Evolutionary conservation across 2,329 filamentous ascomycete genomes (phyloP), one percentile per base, ranked within the genome.

Genomic region (Colletotrichum kahawae): DNA sequence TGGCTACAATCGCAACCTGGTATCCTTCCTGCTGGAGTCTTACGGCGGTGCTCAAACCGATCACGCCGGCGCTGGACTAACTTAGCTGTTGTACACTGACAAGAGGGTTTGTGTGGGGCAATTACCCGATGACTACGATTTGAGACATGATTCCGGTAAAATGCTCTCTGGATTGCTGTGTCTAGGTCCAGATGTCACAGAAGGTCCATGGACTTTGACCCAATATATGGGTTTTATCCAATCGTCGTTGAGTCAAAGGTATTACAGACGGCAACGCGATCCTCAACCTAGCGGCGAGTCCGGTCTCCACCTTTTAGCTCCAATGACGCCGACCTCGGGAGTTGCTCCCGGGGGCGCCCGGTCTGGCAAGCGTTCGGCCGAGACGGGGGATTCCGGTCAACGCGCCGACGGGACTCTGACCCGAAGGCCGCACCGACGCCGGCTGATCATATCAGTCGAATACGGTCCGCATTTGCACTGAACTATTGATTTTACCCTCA

Each of bases 21-120:
- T 85, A 81, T 31, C 83, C 83, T 18, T 83, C 80, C 51, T 82
- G 78, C 57, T 88, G 88, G 62, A 89, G 83, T 34, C 84, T 84
- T 21, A 90, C 79, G 60, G 89, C 89, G 56, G 83, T 82, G 75
- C 86, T 87, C 21, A 91, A 83, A 70, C 89, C 90, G 56, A 87
- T 88, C 43, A 91, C 85, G 24, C 90, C 90, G 77, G 89, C 89
- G 64, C 90, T 91, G 57, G 13, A 51, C 24, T 7, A 24, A 66
- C 27, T 74, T 43, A 70, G 73, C 60, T 31, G 16, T 51, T 14
- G 24, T n/a, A n/a, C 54, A 24, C n/a, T 21, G 24, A 38, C 27
- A 33, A 4, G 14, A 13, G 34, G 13, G 31, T 16, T 14, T 68
- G 54, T 12, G 27, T 57, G 29, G 57, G 43, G n/a, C 13, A 62